Evolutionary conservation across 73 alveolate species (phyloP), one percentile per base, ranked within the genome.

Genomic region (Uronychia setigera): DNA sequence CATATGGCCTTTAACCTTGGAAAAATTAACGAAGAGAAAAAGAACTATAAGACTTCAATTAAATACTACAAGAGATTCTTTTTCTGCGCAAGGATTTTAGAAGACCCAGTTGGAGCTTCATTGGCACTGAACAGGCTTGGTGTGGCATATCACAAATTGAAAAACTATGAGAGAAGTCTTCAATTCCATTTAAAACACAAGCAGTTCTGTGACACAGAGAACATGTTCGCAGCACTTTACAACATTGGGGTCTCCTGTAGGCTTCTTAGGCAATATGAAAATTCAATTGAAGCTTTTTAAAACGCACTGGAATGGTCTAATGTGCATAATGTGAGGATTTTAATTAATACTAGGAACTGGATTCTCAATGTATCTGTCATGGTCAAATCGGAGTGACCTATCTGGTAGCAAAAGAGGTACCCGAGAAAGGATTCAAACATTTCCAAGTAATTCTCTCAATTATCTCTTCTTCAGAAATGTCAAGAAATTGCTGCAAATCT

Each of bases 1-100:
- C 99, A 98, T 92, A 95, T 97, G 98, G 97, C 99, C 74, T 98
- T 95, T 91, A 93, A 92, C 86, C 94, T 98, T 60, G 99, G 99
- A 77, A 96, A 92, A 87, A 88, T 97, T 82, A 95, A 98, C 92
- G 99, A 98, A 93, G 97, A 97, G 80, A 93, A 95, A 83, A 92
- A 94, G 84, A 88, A 98, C 80, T 95, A 93, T 76, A 94, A 88
- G 74, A 32, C 82, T 74, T 94, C 99, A 32, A 94, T 97, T 76
- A 96, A 93, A 77, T 98, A 97, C 90, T 98, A 97, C 87, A 98
- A 98, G 84, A 90, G 98, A 88, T 98, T 97, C 89, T 97, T 98
- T 90, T 96, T 97, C 59, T 96, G 99, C 88, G 99, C 99, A 0
- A 96, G 97, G 88, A 88, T 98, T 87, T 92, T 98, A 86, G 99